These are phyloP conservation scores for Scheffersomyces titani DNA, from an alignment of 1,139 yeast genomes.

Conservation along the genomic window DNA sequence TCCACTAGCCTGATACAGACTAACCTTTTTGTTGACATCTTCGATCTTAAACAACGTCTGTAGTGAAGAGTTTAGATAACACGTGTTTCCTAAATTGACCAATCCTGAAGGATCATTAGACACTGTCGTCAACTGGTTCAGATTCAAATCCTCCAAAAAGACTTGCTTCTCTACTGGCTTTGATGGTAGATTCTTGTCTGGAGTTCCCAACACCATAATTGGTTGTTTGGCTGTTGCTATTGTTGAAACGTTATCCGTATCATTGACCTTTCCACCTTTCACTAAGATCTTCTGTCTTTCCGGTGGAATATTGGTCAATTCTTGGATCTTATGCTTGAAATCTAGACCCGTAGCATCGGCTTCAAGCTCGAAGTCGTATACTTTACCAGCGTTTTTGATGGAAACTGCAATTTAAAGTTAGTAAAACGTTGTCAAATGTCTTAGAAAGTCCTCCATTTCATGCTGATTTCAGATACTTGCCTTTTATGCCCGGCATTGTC, in stretches of 20 bases:
- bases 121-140: conserved; percentile 40
- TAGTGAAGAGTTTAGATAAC: conserved; percentile 87
- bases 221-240: conserved; percentile 65
- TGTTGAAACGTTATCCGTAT: conserved; percentile 54
- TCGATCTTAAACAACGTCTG: conserved; percentile 75
- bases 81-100: conserved; percentile 88
- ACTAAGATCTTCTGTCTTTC: conserved; percentile 88
- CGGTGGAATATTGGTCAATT: conserved; percentile 77
- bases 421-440: conserved; percentile 5
- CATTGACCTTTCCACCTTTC: conserved; percentile 84
- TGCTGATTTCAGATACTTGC: conserved; percentile 2
- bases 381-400: conserved; percentile 85
- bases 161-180: conserved; percentile 58
- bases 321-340: conserved; percentile 70
- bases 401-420: conserved; percentile 33
- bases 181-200: conserved; percentile 65
- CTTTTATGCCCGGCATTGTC: conserved; percentile 6
- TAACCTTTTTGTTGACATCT: conserved; percentile 48
- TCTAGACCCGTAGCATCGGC: conserved; percentile 61
- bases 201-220: conserved; percentile 91
- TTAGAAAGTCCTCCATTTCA: too few relatives aligned
- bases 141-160: conserved; percentile 70
- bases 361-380: conserved; percentile 66
- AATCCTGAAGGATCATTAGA: conserved; percentile 75
- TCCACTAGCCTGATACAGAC: conserved; percentile 6